phyloP scores from a whole-genome alignment of 2,329 filamentous ascomycete genomes.

The Aureobasidium mangrovei region DNA sequence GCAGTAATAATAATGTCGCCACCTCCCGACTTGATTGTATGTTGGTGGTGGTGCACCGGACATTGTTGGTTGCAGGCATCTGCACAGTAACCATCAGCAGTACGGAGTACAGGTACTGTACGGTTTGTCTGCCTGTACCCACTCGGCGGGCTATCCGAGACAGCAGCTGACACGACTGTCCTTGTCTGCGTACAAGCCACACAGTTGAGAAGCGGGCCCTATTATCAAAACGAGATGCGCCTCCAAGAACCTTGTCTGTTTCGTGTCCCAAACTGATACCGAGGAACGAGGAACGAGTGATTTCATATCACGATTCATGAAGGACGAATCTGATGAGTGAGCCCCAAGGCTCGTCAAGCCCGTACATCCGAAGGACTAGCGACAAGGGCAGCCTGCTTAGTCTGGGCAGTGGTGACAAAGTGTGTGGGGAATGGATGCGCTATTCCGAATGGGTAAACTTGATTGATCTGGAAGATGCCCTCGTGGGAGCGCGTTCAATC shows the following conservation, averaged over 20 bases:
- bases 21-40: constrained; percentile 4
- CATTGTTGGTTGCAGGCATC: neutral
- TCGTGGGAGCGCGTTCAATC: constrained; percentile 3
- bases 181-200: constrained; percentile 6
- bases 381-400: constrained; percentile 7
- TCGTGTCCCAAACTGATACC: constrained; percentile 4
- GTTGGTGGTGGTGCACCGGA: constrained; percentile 5
- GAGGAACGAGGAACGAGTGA: neutral
- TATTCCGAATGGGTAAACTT: constrained; percentile 8
- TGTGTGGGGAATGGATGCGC: constrained; percentile 2
- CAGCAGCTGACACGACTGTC: constrained; percentile 13
- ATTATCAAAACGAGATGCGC: constrained; percentile 1
- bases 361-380: constrained; percentile 12
- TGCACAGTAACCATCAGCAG: constrained; percentile 9
- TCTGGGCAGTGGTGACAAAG: neutral
- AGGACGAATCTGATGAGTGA: neutral
- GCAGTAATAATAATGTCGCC: neutral
- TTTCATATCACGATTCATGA: constrained; percentile 6
- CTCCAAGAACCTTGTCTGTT: neutral
- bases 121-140: constrained; percentile 6
- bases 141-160: constrained; percentile 5
- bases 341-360: constrained; percentile 1
- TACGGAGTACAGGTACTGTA: constrained; percentile 5
- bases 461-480: constrained; percentile 1
- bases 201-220: neutral